Conservation (phyloP, 2,329 filamentous ascomycete species). For the Colletotrichum orchidophilum region DNA sequence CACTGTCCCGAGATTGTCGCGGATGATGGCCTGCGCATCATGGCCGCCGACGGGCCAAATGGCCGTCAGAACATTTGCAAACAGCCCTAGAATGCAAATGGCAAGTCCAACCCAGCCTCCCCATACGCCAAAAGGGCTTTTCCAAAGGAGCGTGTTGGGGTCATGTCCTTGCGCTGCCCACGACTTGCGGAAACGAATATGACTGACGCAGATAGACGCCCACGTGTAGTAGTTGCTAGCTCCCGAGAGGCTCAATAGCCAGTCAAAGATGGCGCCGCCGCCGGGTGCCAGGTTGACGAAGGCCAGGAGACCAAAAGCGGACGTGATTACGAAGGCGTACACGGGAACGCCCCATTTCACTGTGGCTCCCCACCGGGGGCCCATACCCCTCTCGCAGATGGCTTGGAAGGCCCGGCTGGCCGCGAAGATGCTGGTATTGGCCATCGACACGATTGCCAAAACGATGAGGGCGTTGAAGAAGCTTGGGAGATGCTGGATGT, state of each 20-base stretch:
- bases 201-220: constrained; percentile 55
- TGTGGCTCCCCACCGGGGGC: constrained; percentile 40
- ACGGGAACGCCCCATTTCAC: constrained; percentile 52
- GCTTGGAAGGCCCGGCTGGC: constrained; percentile 47
- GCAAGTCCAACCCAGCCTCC: constrained; percentile 38
- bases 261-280: constrained; percentile 52
- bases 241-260: constrained; percentile 57
- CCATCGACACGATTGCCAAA: constrained; percentile 48
- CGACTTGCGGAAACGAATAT: constrained; percentile 55
- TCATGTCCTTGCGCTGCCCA: constrained; percentile 49
- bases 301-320: constrained; percentile 51
- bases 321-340: constrained; percentile 50
- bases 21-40: constrained; percentile 34
- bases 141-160: constrained; percentile 44
- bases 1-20: constrained; percentile 42
- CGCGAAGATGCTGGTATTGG: constrained; percentile 53
- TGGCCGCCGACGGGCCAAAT: constrained; percentile 35
- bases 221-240: constrained; percentile 59
- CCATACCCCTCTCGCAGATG: constrained; percentile 47
- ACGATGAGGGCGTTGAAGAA: constrained; percentile 49
- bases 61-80: constrained; percentile 42
- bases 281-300: constrained; percentile 51
- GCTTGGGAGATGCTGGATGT: constrained; percentile 39
- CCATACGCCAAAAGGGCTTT: constrained; percentile 41
- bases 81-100: constrained; percentile 42